A percentile compares a stretch with the other conserved stretches of the same genome.
Evolutionary conservation across 2,329 filamentous ascomycete species (phyloP).

Genomic region (Aspergillus calidoustus): DNA sequence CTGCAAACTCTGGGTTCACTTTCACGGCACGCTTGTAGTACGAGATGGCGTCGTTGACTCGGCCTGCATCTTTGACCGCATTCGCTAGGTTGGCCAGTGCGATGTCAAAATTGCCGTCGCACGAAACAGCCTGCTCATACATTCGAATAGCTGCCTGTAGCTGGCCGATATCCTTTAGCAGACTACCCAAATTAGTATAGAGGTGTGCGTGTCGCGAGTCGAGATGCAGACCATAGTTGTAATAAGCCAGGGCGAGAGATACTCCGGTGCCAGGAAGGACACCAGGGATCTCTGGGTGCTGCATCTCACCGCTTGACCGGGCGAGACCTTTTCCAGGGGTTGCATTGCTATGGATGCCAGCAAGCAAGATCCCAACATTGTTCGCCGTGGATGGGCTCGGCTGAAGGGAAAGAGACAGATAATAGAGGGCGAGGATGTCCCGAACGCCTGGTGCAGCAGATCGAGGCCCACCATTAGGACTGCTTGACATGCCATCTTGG

Average conservation of each 20-base stretch:
- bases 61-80: constrained; percentile 94
- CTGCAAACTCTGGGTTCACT: constrained; percentile 93
- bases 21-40: constrained; percentile 91
- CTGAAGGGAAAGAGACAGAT: constrained; percentile 89
- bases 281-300: constrained; percentile 68
- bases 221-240: constrained; percentile 87
- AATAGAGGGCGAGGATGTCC: constrained; percentile 93
- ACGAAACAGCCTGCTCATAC: constrained; percentile 93
- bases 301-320: constrained; percentile 41
- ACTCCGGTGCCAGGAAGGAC: constrained; percentile 85
- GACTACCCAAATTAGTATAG: constrained; percentile 92
- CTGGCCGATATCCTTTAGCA: constrained; percentile 95
- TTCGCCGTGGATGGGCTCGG: constrained; percentile 97
- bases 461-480: constrained; percentile 56
- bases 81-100: constrained; percentile 95
- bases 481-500: constrained; percentile 83
- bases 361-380: constrained; percentile 96
- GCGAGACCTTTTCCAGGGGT: constrained; percentile 43
- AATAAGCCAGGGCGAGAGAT: constrained; percentile 86
- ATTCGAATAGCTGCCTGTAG: constrained; percentile 89
- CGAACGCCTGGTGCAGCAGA: constrained; percentile 76
- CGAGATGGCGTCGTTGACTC: constrained; percentile 85
- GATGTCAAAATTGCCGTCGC: constrained; percentile 95
- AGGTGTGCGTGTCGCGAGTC: constrained; percentile 92
- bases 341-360: constrained; percentile 79